Conservation (phyloP, 2,329 filamentous ascomycete species). For the Metarhizium album region DNA sequence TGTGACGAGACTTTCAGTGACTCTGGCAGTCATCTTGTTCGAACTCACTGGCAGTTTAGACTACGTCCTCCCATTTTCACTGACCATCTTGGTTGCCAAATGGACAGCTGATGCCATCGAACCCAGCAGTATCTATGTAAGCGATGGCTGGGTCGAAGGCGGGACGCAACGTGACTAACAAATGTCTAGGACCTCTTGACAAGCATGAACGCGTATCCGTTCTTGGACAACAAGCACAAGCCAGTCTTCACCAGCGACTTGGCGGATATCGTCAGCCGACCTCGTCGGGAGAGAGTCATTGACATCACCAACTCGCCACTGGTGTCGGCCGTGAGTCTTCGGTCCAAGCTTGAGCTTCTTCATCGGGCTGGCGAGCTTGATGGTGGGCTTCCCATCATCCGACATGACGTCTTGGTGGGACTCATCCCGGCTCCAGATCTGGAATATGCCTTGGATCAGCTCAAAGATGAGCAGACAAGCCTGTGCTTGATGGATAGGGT, state of each 20-base stretch:
- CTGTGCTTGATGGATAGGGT: constrained; percentile 75
- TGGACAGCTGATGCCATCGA: constrained; percentile 97
- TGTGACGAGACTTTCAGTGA: constrained; percentile 86
- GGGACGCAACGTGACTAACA: constrained; percentile 8
- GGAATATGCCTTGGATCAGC: constrained; percentile 80
- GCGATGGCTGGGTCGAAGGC: constrained; percentile 12
- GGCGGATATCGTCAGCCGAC: constrained; percentile 70
- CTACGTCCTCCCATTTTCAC: constrained; percentile 88
- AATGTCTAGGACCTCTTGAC: constrained; percentile 66
- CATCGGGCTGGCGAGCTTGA: constrained; percentile 84
- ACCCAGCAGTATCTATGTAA: constrained; percentile 81
- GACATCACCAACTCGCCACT: constrained; percentile 78
- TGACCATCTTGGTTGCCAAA: constrained; percentile 89
- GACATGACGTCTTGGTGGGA: constrained; percentile 70
- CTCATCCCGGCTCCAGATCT: constrained; percentile 90
- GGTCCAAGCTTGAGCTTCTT: constrained; percentile 69
- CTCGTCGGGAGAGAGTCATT: constrained; percentile 68
- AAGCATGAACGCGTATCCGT: constrained; percentile 95
- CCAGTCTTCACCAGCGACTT: constrained; percentile 84
- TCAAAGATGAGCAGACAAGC: constrained; percentile 61
- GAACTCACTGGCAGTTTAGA: constrained; percentile 91
- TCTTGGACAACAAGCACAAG: constrained; percentile 92
- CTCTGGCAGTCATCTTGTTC: constrained; percentile 88
- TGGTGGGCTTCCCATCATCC: constrained; percentile 78
- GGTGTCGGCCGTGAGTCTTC: constrained; percentile 64